Evolutionary conservation across 305 asterid genomes (phyloP).

Genomic region (Fraxinus floribunda): DNA sequence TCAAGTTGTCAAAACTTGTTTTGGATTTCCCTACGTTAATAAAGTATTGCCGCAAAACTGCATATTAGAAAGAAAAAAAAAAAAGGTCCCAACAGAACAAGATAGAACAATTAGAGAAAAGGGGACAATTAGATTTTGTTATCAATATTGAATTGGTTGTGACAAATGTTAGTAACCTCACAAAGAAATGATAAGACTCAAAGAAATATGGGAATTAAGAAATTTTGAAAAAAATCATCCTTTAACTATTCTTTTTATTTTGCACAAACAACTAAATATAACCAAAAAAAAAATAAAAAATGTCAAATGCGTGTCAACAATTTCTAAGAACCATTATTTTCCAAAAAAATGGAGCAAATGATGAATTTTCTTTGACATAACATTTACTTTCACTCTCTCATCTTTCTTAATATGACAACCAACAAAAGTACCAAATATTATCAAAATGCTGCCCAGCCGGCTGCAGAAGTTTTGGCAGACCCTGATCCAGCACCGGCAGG

Average conservation of each 20-base stretch:
- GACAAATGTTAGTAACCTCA: not conserved
- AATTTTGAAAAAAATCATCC: not conserved
- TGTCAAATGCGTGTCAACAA: not conserved
- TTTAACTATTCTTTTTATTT: not conserved
- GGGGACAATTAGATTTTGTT: not conserved
- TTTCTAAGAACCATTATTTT: not conserved
- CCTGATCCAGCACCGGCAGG: slow-evolving; percentile 50
- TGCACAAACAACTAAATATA: not conserved
- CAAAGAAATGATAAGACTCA: not conserved
- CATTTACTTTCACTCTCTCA: not conserved
- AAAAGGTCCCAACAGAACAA: not conserved
- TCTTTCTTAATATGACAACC: slow-evolving; percentile 27
- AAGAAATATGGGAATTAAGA: not conserved
- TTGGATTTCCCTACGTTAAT: not conserved
- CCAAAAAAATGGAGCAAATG: not conserved
- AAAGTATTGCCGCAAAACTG: not conserved
- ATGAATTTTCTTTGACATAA: slow-evolving; percentile 3
- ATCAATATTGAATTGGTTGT: not conserved
- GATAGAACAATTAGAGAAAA: not conserved
- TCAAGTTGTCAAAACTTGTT: not conserved
- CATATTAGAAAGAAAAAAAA: not conserved
- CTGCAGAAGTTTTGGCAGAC: slow-evolving; percentile 64
- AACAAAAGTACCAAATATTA: slow-evolving; percentile 17
- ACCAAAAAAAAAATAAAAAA: too few species aligned
- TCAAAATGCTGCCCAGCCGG: slow-evolving; percentile 98